These are phyloP conservation scores for Discostella pseudostelligera DNA, from an alignment of 108 stramenopile genomes.

Conservation along the genomic window DNA sequence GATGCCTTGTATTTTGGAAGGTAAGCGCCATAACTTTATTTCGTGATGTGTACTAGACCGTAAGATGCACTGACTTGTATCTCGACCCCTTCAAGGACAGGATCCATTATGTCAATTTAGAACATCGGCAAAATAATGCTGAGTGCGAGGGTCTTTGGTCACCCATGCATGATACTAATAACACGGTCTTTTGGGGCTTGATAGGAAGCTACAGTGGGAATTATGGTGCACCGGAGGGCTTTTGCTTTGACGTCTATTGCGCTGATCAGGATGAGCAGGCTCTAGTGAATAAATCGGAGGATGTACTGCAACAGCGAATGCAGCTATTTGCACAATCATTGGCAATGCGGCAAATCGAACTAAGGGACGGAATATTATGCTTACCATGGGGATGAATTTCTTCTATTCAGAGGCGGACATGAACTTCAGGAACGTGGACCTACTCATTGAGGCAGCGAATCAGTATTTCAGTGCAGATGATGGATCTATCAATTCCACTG, in stretches of 20 bases:
- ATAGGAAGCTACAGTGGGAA: slow-evolving; percentile 79
- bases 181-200: slow-evolving; percentile 84
- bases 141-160: slow-evolving; percentile 86
- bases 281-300: slow-evolving; percentile 56
- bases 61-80: neutral
- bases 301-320: slow-evolving; percentile 34
- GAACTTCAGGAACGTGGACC: slow-evolving; percentile 61
- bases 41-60: neutral
- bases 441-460: slow-evolving; percentile 47
- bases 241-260: slow-evolving; percentile 77
- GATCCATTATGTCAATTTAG: slow-evolving; percentile 93
- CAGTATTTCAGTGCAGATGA: slow-evolving; percentile 15
- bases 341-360: slow-evolving; percentile 66
- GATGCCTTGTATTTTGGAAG: slow-evolving; percentile 91
- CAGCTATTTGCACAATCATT: slow-evolving; percentile 55
- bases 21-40: neutral
- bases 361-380: slow-evolving; percentile 79
- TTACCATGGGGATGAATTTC: slow-evolving; percentile 87
- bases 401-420: slow-evolving; percentile 43
- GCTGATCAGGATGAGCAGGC: slow-evolving; percentile 41
- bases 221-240: slow-evolving; percentile 73
- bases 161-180: slow-evolving; percentile 24
- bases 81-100: slow-evolving; percentile 13
- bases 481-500: slow-evolving; percentile 26
- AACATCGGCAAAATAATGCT: slow-evolving; percentile 56